These are phyloP conservation scores for Galeopsis tetrahit DNA, from an alignment of 257 asterid genomes.

Conservation along the genomic window DNA sequence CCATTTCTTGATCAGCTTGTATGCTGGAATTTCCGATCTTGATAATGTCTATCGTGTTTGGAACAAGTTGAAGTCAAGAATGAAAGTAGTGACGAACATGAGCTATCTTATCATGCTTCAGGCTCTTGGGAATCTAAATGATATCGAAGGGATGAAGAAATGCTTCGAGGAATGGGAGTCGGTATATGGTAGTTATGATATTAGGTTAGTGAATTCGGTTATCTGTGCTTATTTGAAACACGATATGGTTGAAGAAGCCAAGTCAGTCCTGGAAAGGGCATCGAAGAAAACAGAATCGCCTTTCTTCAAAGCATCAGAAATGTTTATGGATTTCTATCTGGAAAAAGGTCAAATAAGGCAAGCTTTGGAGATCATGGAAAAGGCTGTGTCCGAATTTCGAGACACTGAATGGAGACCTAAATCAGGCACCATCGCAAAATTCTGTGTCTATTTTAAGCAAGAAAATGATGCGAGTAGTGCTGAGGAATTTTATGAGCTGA, in stretches of 20 bases:
- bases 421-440: conserved; percentile 35
- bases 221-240: conserved; percentile 54
- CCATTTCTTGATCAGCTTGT: conserved; percentile 68
- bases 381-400: conserved; percentile 33
- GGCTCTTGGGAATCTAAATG: conserved; percentile 60
- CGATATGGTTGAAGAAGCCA: conserved; percentile 65
- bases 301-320: conserved; percentile 55
- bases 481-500: conserved; percentile 56
- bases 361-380: conserved; percentile 58
- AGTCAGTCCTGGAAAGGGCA: conserved; percentile 42
- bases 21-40: conserved; percentile 61
- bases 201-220: conserved; percentile 55
- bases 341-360: conserved; percentile 37
- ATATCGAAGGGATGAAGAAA: conserved; percentile 63
- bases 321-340: conserved; percentile 54
- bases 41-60: conserved; percentile 67
- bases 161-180: conserved; percentile 80
- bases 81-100: conserved; percentile 50
- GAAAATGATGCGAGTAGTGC: conserved; percentile 56
- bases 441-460: conserved; percentile 47
- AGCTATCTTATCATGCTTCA: conserved; percentile 73
- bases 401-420: conserved; percentile 52
- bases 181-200: conserved; percentile 49
- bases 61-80: conserved; percentile 56
- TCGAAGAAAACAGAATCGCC: conserved; percentile 55